These are phyloP conservation scores for Clitoria ternatea DNA, from an alignment of 306 rosid species.

Conservation along the genomic window DNA sequence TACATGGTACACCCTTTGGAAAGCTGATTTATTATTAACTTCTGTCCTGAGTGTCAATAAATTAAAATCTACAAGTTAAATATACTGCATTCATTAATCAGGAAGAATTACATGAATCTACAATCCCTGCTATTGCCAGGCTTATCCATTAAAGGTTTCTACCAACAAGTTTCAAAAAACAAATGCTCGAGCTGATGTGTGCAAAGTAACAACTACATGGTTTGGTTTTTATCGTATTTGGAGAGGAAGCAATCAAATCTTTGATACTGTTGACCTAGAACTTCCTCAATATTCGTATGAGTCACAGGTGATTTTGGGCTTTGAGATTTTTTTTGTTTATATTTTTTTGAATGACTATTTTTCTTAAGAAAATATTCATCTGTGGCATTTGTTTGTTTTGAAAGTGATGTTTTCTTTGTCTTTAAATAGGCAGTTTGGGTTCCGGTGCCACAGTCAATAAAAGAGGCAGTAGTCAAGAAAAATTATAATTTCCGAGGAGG, in stretches of 20 bases:
- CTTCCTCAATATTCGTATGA: slow-evolving; percentile 73
- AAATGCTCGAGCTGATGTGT: slow-evolving; percentile 62
- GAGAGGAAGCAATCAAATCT: slow-evolving; percentile 59
- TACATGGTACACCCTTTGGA: background rate
- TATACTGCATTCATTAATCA: background rate
- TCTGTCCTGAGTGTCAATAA: background rate
- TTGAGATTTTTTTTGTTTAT: background rate
- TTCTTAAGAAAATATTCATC: slow-evolving; percentile 3
- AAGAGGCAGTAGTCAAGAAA: slow-evolving; percentile 49
- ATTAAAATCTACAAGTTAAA: background rate
- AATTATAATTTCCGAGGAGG: slow-evolving; percentile 84
- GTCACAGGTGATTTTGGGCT: slow-evolving; percentile 59
- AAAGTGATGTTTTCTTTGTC: slow-evolving; percentile 6
- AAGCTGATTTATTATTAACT: background rate
- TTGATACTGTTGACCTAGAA: slow-evolving; percentile 63
- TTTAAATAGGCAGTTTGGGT: slow-evolving; percentile 85
- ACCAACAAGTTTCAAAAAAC: slow-evolving; percentile 42
- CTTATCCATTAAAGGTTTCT: slow-evolving; percentile 51
- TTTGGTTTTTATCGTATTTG: slow-evolving; percentile 71
- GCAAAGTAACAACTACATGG: slow-evolving; percentile 85
- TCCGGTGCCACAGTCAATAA: slow-evolving; percentile 69
- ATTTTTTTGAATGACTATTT: background rate
- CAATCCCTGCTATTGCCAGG: slow-evolving; percentile 38
- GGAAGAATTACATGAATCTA: background rate
- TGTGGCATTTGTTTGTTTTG: slow-evolving; percentile 10